Base-by-base conservation (phyloP, 1,284 basidiomycete species). In the Blastosporella zonata region DNA sequence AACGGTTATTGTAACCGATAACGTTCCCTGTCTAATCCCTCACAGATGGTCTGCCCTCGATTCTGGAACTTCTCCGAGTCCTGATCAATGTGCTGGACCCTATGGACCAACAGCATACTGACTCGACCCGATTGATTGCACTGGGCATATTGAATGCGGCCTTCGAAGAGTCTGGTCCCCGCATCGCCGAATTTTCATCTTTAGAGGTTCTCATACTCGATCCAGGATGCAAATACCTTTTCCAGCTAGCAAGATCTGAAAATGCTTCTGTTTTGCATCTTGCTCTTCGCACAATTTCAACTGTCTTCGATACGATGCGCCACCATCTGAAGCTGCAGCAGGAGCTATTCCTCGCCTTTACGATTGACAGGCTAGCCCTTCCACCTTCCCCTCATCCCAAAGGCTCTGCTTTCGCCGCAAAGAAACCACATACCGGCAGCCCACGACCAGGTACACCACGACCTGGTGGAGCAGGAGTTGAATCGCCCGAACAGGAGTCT, bases 41-140 rank as follows among this genome's bases (percentile, higher is more conserved):
- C 17, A 27, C 70, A 74, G 97, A 93, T 67, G 94, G 95, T 6
- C 78, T 98, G 21, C 91, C 95, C 0, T 96, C 97, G 1, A 87
- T 97, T 43, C 74, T 94, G 20, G 97, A 99, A 65, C 82, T 99
- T 2, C 75, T 99, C 31, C 87, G 95, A 1, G 97, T 99, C 22
- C 79, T 99, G 41, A 86, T 97, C 59, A 95, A 96, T 55, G 89
- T 99, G 18, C 78, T 99, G 21, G 94, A 99, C 66, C 97, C 97
- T 13, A 89, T 84, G 58, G 94, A 97, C 61, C 86, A 92, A 55
- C 84, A 95, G 47, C 96, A 99, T 65, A 98, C 97, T 3, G 95
- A 98, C 65, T 93, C 95, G 2, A 98, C 97, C 58, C 86, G 97
- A 5, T 74, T 97, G 9, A 89, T 92, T 39, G 90, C 94, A 0